phyloP scores from a whole-genome alignment of 2,329 filamentous ascomycete species.

The Biscogniauxia mediterranea region DNA sequence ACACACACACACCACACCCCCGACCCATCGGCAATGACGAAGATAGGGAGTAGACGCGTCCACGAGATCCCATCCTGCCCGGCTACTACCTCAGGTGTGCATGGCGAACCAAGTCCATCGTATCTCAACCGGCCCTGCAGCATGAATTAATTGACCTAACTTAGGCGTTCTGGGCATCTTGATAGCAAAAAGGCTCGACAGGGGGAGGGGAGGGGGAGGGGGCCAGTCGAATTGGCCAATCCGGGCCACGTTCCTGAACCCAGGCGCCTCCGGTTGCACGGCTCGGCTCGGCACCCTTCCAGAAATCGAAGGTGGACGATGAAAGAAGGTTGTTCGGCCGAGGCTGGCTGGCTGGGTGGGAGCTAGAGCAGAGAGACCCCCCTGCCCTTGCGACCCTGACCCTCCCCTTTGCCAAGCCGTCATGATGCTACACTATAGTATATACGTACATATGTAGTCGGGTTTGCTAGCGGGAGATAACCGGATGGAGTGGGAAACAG shows the following conservation, averaged over 20 bases:
- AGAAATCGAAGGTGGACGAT: constrained; percentile 16
- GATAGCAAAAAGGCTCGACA: not conserved
- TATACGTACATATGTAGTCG: too few relatives aligned
- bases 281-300: constrained; percentile 13
- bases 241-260: constrained; percentile 11
- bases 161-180: not conserved
- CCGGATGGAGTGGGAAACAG: not conserved
- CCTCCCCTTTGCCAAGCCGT: not conserved
- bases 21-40: not conserved
- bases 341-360: constrained; percentile 3
- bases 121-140: not conserved
- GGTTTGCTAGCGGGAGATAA: not conserved
- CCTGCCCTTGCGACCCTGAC: not conserved
- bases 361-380: not conserved
- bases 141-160: not conserved
- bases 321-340: not conserved
- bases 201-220: not conserved
- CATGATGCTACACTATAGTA: not conserved
- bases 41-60: not conserved
- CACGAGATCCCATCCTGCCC: not conserved
- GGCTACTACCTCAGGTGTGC: not conserved
- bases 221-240: constrained; percentile 12
- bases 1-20: too few relatives aligned
- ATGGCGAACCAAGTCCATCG: not conserved
- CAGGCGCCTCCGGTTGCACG: not conserved